A percentile compares a stretch with the other conserved stretches of the same genome.
Conservation (phyloP, 371 early-diverging fungal species). For the Lichtheimia ornata region DNA sequence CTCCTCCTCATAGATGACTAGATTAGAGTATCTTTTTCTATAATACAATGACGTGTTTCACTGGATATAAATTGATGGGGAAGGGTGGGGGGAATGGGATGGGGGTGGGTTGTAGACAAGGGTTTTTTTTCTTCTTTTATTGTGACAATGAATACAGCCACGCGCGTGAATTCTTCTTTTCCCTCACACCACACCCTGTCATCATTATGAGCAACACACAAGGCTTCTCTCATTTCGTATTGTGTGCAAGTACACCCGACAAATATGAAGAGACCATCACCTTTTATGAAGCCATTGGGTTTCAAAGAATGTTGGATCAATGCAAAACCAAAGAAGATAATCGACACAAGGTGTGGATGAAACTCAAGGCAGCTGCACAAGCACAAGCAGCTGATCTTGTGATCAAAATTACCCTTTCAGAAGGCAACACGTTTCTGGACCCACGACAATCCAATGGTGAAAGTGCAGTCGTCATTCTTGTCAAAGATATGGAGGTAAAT, state of each 20-base stretch:
- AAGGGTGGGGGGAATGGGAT: no score
- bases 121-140: no score
- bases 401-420: constrained; percentile 40
- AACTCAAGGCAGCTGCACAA: constrained; percentile 26
- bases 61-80: no score
- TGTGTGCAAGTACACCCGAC: constrained; percentile 44
- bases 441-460: constrained; percentile 18
- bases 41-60: no score
- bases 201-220: constrained; percentile 11
- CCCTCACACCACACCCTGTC: no score
- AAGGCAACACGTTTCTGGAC: constrained; percentile 1
- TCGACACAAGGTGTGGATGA: constrained; percentile 46
- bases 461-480: constrained; percentile 8
- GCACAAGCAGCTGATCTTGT: constrained; percentile 33
- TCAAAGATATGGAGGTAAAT: constrained; percentile 32
- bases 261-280: constrained; percentile 37
- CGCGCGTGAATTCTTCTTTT: no score
- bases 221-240: constrained; percentile 63
- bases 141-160: no score
- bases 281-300: constrained; percentile 65
- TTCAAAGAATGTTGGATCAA: constrained; percentile 29
- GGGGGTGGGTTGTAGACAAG: no score
- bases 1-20: neutral
- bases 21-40: neutral
- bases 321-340: constrained; percentile 16